Percentiles rank a stretch among this genome's conserved stretches.
Evolutionary conservation across 1,284 basidiomycete species (phyloP).

Genomic region (Volvariella volvacea): DNA sequence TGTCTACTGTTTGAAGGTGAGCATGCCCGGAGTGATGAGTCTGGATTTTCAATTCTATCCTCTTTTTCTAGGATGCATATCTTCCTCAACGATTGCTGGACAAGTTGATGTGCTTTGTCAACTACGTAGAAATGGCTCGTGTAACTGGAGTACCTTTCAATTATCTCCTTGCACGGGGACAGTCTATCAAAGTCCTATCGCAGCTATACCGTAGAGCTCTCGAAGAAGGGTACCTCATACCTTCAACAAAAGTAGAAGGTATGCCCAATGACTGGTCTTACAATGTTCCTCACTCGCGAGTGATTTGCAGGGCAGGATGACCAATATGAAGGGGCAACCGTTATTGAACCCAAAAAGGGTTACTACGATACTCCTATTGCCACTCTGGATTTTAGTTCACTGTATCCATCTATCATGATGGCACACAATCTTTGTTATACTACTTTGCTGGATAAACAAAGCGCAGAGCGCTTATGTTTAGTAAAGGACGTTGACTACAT

Average conservation of each 20-base stretch:
- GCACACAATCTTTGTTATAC: slow-evolving; percentile 97
- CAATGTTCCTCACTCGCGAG: not conserved
- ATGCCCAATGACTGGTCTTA: slow-evolving; percentile 6
- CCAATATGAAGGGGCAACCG: slow-evolving; percentile 95
- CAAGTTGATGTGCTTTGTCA: slow-evolving; percentile 96
- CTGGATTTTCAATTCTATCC: slow-evolving; percentile 7
- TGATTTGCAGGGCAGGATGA: slow-evolving; percentile 71
- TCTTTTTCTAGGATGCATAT: slow-evolving; percentile 76
- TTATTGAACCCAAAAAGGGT: slow-evolving; percentile 91
- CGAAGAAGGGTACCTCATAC: slow-evolving; percentile 82
- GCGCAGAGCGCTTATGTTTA: slow-evolving; percentile 71
- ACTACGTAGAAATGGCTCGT: slow-evolving; percentile 93
- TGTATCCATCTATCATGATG: slow-evolving; percentile 99
- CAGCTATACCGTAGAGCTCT: slow-evolving; percentile 89
- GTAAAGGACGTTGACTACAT: slow-evolving; percentile 85
- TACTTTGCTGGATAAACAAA: slow-evolving; percentile 74
- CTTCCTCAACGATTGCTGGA: slow-evolving; percentile 90
- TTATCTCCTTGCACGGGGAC: slow-evolving; percentile 83
- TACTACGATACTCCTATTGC: slow-evolving; percentile 95
- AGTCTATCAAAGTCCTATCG: slow-evolving; percentile 94
- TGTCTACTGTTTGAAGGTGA: slow-evolving; percentile 92
- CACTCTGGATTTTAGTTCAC: slow-evolving; percentile 93
- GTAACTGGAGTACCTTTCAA: slow-evolving; percentile 99
- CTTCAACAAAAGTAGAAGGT: slow-evolving; percentile 81
- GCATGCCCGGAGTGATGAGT: slow-evolving; percentile 3